phyloP scores from a whole-genome alignment of 768 basidiomycete genomes.

The Dioszegia hungarica region DNA sequence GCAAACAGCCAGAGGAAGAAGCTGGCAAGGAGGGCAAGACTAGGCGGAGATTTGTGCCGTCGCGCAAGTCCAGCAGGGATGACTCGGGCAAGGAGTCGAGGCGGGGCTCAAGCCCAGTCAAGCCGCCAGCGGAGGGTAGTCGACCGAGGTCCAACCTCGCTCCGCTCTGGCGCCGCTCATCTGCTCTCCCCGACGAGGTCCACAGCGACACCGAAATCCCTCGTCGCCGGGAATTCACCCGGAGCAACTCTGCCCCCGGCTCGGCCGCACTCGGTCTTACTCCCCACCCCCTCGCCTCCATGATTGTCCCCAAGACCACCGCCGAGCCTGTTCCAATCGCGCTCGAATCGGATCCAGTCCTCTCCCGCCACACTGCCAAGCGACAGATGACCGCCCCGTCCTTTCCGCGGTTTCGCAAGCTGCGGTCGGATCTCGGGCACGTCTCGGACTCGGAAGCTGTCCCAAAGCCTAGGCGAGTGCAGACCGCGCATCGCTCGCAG shows the following conservation, averaged over 20 bases:
- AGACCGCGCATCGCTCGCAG: too few species aligned
- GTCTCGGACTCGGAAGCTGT: conserved; percentile 1
- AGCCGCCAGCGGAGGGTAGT: neutral
- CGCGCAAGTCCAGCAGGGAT: conserved; percentile 6
- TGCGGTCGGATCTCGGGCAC: neutral
- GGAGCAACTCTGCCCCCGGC: conserved; percentile 5
- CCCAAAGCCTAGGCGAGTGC: too few species aligned
- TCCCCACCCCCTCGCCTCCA: neutral
- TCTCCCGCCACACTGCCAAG: neutral
- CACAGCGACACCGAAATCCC: conserved; percentile 4
- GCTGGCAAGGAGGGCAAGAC: neutral
- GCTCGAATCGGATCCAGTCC: neutral
- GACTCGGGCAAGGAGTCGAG: neutral
- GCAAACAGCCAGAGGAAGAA: neutral
- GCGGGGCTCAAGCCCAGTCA: neutral
- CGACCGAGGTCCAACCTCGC: neutral
- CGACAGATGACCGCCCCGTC: conserved; percentile 9
- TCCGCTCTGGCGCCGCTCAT: conserved; percentile 1
- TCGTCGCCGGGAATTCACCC: neutral
- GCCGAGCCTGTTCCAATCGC: neutral
- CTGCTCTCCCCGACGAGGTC: neutral
- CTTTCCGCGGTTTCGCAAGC: conserved; percentile 1
- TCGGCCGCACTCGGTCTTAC: neutral
- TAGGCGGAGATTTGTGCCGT: neutral
- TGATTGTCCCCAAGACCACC: neutral